Evolutionary conservation across 164 flowering plant species (phyloP).

Genomic region (Cinnamomum micranthum): DNA sequence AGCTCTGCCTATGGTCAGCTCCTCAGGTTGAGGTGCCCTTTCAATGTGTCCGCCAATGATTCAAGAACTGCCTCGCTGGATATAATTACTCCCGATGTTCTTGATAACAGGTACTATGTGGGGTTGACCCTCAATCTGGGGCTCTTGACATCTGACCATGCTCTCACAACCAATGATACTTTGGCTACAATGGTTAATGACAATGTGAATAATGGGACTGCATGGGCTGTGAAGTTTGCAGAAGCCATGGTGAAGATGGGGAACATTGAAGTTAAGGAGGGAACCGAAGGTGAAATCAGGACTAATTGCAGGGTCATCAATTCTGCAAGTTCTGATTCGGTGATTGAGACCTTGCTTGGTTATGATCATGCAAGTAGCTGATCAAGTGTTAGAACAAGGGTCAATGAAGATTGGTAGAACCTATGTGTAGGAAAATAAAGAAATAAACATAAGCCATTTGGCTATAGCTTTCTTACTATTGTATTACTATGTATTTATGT

Average conservation of each 20-base stretch:
- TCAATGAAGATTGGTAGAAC: neutral
- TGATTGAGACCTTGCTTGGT: neutral
- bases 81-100: neutral
- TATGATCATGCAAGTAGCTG: neutral
- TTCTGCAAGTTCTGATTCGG: neutral
- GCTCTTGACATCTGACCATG: conserved; percentile 9
- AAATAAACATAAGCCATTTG: too few species aligned
- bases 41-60: neutral
- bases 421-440: neutral
- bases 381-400: neutral
- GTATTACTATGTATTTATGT: too few species aligned
- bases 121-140: conserved; percentile 4
- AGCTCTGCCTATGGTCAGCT: neutral
- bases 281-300: conserved; percentile 10
- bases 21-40: conserved; percentile 5
- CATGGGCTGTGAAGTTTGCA: conserved; percentile 27
- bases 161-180: neutral
- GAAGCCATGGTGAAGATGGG: conserved; percentile 18
- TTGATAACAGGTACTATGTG: conserved; percentile 14
- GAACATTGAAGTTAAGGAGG: conserved; percentile 6
- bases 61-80: conserved; percentile 1
- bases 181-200: conserved; percentile 4
- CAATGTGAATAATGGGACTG: neutral
- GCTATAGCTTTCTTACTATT: neutral
- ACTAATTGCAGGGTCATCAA: conserved; percentile 16